Evolutionary conservation across 768 basidiomycete genomes (phyloP).

Genomic region (Cystofilobasidium bisporidii): DNA sequence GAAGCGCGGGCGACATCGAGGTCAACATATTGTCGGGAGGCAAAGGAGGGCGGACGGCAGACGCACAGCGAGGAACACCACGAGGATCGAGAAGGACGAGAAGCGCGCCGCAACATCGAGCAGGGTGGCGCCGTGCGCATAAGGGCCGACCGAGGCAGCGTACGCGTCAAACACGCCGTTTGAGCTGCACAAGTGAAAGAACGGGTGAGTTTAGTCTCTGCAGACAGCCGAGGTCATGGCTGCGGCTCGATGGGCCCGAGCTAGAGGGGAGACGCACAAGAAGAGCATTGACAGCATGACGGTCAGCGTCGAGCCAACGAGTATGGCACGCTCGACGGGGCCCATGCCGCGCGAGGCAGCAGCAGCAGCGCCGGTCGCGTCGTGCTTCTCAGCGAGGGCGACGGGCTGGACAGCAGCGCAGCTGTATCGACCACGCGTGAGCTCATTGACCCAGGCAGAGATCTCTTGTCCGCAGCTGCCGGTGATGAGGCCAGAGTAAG

Average conservation of each 20-base stretch:
- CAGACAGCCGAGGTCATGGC: no score
- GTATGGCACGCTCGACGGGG: not conserved
- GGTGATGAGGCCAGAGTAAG: not conserved
- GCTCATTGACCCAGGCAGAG: not conserved
- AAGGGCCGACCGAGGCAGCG: not conserved
- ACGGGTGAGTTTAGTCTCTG: not conserved
- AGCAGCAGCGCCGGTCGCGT: no score
- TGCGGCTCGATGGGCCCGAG: not conserved
- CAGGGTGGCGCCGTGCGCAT: not conserved
- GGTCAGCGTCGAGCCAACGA: not conserved
- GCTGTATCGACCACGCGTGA: not conserved
- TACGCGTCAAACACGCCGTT: not conserved
- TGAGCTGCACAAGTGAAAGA: not conserved
- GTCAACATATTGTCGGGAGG: not conserved
- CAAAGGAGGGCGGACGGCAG: not conserved
- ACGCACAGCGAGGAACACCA: not conserved
- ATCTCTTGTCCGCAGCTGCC: not conserved
- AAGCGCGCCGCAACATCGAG: not conserved
- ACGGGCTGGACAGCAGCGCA: not conserved
- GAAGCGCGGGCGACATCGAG: not conserved
- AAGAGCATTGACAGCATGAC: not conserved
- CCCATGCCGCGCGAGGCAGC: not conserved
- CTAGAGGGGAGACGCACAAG: not conserved
- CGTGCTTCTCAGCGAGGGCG: no score
- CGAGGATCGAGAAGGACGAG: slow-evolving; percentile 2